Base-by-base conservation (phyloP, 352 stramenopile species). In the Globisporangium parvum region DNA sequence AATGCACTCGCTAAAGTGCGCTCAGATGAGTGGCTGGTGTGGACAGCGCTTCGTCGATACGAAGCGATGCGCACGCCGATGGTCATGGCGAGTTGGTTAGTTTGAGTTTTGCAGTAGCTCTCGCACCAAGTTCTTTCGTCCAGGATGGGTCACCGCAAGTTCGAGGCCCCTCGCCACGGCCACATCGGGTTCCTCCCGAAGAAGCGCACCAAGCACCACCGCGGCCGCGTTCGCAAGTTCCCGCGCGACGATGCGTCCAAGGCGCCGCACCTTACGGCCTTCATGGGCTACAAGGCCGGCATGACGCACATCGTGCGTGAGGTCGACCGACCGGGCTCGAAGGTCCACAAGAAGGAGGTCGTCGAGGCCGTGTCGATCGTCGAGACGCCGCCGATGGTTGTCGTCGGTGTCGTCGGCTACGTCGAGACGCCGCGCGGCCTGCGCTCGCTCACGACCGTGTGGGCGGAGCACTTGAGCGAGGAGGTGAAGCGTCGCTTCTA, bases 261-360 rank as follows among this genome's bases (percentile, higher is more conserved):
- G 82, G 81, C 87, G 55, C 81, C 81, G 62, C 97, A 99, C 80
- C 90, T 99, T 37, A 99, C 98, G 48, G 97, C 98, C 61, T 99
- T 99, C 88, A 98, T 99, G 85, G 97, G 91, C 74, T 99, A 99
- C 96, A 99, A 99, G 92, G 98, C 98, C 59, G 98, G 98, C 72
- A 99, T 99, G 98, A 99, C 98, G 60, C 98, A 99, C 89, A 98
- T 98, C 66, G 82, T 99, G 62, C 95, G 97, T 73, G 96, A 98
- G 63, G 95, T 99, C 31, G 97, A 99, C 80, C 93, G 96, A 75
- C 96, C 97, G 24, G 98, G 98, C 66, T 98, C 97, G 48, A 98
- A 99, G 82, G 87, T 99, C 63, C 97, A 99, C 99, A 98, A 99
- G 98, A 93, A 98, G 98, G 91, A 95, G 71, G 88, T 99, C 58